A percentile compares a stretch with the other conserved stretches of the same genome.
Conservation (phyloP, 495 filamentous ascomycete genomes). For the Parathielavia appendiculata region DNA sequence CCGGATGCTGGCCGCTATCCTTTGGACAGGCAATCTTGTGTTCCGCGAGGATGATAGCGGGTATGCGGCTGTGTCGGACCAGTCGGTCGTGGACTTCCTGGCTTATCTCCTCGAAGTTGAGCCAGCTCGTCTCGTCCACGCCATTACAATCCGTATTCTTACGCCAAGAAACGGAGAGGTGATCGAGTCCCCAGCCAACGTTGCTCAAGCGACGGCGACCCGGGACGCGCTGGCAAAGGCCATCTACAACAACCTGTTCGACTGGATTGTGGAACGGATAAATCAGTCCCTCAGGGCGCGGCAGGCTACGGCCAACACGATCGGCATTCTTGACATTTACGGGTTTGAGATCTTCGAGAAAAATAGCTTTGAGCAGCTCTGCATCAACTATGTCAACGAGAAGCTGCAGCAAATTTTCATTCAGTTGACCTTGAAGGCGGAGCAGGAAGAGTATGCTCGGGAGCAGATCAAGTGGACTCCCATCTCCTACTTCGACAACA, state of each 20-base stretch:
- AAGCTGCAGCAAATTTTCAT: constrained; percentile 99
- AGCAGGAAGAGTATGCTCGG: constrained; percentile 95
- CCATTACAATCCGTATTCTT: constrained; percentile 81
- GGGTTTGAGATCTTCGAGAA: constrained; percentile 99
- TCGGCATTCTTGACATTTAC: constrained; percentile 99
- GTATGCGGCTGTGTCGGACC: constrained; percentile 79
- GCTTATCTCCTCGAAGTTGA: constrained; percentile 92
- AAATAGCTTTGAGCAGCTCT: constrained; percentile 98
- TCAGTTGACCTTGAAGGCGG: constrained; percentile 90
- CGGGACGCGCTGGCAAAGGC: constrained; percentile 90
- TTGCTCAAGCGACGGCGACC: constrained; percentile 83
- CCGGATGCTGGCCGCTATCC: constrained; percentile 85
- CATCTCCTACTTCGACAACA: constrained; percentile 99
- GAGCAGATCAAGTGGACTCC: constrained; percentile 99
- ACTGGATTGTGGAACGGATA: constrained; percentile 95
- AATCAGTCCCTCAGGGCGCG: constrained; percentile 83
- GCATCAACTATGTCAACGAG: constrained; percentile 99
- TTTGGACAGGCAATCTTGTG: constrained; percentile 92
- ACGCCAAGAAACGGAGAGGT: constrained; percentile 82
- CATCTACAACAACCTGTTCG: constrained; percentile 96
- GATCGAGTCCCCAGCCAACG: constrained; percentile 90
- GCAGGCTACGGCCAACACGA: constrained; percentile 68
- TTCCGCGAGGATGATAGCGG: constrained; percentile 84
- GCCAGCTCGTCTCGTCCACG: constrained; percentile 71
- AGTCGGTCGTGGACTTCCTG: constrained; percentile 87